These are phyloP conservation scores for Aureobasidium sp. DNA, from an alignment of 2,329 filamentous ascomycete genomes.

Conservation along the genomic window DNA sequence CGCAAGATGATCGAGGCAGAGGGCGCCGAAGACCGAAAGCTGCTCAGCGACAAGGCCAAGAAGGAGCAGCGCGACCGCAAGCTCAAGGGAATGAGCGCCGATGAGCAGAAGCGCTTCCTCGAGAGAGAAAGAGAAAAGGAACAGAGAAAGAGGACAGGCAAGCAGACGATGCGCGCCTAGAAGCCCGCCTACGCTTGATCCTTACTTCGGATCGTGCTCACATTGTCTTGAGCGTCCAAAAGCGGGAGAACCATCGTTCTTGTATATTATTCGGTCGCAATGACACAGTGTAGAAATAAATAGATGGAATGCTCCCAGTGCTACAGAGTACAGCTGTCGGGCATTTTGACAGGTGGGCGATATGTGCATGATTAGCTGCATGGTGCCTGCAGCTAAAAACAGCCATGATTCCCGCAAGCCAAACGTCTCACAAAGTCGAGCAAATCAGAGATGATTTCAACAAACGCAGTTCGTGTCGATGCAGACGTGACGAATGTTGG, in stretches of 20 bases:
- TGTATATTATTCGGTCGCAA: slow-evolving; percentile 4
- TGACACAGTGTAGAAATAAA: not conserved
- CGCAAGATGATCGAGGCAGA: slow-evolving; percentile 68
- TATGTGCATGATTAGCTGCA: not conserved
- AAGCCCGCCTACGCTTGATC: not conserved
- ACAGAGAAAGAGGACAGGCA: slow-evolving; percentile 51
- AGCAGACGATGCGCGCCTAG: slow-evolving; percentile 46
- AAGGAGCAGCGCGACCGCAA: slow-evolving; percentile 67
- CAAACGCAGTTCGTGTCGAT: no score
- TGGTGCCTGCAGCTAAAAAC: not conserved
- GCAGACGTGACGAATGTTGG: not conserved
- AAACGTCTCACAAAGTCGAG: not conserved
- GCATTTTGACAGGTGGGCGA: not conserved
- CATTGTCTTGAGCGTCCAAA: not conserved
- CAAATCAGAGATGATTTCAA: not conserved
- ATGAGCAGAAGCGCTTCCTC: slow-evolving; percentile 46
- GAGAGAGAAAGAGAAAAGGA: slow-evolving; percentile 86
- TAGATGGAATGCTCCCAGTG: not conserved
- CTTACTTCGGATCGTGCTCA: not conserved
- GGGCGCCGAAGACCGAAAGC: slow-evolving; percentile 53
- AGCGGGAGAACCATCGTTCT: not conserved
- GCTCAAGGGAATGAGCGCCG: slow-evolving; percentile 60
- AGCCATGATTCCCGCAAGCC: not conserved
- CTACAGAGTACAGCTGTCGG: not conserved
- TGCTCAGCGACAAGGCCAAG: slow-evolving; percentile 55